These are phyloP conservation scores for Scheffersomyces insectosa DNA, from an alignment of 1,139 yeast genomes.

Conservation along the genomic window DNA sequence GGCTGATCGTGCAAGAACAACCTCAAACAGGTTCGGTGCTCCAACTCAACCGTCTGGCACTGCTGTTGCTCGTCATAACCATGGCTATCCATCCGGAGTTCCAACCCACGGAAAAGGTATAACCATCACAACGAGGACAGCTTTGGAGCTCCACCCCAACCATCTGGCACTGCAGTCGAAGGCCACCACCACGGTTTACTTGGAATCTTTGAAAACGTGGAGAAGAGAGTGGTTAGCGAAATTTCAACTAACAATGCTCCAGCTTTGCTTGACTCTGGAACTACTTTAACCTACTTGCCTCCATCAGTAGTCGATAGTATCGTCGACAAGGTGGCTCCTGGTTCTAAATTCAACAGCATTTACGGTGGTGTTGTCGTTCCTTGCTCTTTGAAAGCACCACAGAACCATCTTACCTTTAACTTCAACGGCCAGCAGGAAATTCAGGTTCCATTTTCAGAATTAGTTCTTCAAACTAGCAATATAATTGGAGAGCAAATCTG, in stretches of 20 bases:
- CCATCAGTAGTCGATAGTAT: slow-evolving; percentile 15
- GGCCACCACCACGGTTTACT: too few relatives aligned
- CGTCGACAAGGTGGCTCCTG: slow-evolving; percentile 15
- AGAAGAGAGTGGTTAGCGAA: background rate
- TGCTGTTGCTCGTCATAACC: too few relatives aligned
- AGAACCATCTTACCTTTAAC: slow-evolving; percentile 25
- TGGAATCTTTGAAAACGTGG: background rate
- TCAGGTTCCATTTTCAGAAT: slow-evolving; percentile 25
- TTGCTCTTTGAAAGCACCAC: slow-evolving; percentile 28
- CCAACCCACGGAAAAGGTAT: too few relatives aligned
- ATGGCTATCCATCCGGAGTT: too few relatives aligned
- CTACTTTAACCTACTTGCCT: slow-evolving; percentile 35
- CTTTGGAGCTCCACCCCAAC: too few relatives aligned
- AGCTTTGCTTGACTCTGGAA: slow-evolving; percentile 42
- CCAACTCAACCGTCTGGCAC: too few relatives aligned
- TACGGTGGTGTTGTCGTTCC: slow-evolving; percentile 26
- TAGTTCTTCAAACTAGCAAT: slow-evolving; percentile 15
- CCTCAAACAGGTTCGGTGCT: too few relatives aligned
- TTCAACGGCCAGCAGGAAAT: slow-evolving; percentile 25
- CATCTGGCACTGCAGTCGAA: too few relatives aligned
- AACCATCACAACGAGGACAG: too few relatives aligned
- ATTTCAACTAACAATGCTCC: slow-evolving; percentile 16
- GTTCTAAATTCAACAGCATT: slow-evolving; percentile 16
- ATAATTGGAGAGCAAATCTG: slow-evolving; percentile 11
- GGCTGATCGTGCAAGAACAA: too few relatives aligned